These are phyloP conservation scores for Ajuga chamaepitys DNA, from an alignment of 257 asterid species.

Conservation along the genomic window DNA sequence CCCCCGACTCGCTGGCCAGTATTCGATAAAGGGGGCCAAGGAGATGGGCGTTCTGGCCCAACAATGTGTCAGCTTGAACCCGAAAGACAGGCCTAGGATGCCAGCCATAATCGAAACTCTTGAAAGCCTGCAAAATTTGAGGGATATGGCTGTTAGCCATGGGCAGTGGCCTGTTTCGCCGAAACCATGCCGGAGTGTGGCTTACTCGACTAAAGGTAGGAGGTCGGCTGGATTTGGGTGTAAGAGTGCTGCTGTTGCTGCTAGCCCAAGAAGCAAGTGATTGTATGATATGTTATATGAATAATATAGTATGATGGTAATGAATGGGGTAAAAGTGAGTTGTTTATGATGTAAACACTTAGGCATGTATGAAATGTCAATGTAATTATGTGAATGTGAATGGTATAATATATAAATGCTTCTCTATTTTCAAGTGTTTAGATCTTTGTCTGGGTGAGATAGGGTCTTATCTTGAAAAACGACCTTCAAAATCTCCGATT, in stretches of 20 bases:
- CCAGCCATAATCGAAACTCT: constrained; percentile 72
- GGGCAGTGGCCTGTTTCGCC: constrained; percentile 72
- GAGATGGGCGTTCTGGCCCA: constrained; percentile 70
- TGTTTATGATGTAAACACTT: neutral
- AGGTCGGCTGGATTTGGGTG: constrained; percentile 46
- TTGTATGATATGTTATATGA: constrained; percentile 12
- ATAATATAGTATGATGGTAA: constrained; percentile 8
- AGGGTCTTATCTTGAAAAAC: no score
- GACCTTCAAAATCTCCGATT: no score
- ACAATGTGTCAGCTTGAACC: constrained; percentile 66
- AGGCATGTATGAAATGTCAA: constrained; percentile 19
- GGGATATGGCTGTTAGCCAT: constrained; percentile 59
- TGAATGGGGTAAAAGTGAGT: neutral
- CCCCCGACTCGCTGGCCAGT: constrained; percentile 72
- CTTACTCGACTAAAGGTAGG: constrained; percentile 24
- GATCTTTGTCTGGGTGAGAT: no score
- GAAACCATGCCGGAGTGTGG: constrained; percentile 28
- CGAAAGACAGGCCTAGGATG: constrained; percentile 88
- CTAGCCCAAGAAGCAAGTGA: constrained; percentile 47
- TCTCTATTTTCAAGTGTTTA: neutral
- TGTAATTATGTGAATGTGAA: constrained; percentile 22
- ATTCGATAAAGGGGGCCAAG: constrained; percentile 70
- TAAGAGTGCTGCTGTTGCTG: constrained; percentile 44
- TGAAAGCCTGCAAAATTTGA: constrained; percentile 48
- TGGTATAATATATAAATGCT: constrained; percentile 17